Percentiles rank a stretch among this genome's conserved stretches.
These are phyloP conservation scores for Mucor circinelloides DNA, from an alignment of 371 early-diverging fungal genomes.

Conservation along the genomic window DNA sequence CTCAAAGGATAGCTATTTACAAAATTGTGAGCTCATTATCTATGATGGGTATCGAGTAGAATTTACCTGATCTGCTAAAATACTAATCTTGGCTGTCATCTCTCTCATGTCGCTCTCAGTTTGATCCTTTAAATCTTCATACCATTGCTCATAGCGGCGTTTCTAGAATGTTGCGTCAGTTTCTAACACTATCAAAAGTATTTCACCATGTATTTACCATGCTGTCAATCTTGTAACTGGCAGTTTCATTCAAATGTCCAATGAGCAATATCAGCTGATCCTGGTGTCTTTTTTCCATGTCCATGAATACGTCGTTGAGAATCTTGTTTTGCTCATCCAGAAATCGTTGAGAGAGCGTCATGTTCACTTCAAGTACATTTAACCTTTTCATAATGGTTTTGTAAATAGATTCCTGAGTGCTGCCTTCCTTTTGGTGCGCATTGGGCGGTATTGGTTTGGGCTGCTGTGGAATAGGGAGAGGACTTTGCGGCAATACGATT, in stretches of 20 bases:
- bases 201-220: conserved; percentile 38
- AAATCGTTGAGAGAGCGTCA: conserved; percentile 77
- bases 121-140: conserved; percentile 59
- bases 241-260: conserved; percentile 66
- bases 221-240: conserved; percentile 58
- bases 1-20: conserved; percentile 56
- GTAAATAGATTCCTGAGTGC: conserved; percentile 76
- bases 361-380: conserved; percentile 74
- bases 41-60: too few species aligned
- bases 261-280: conserved; percentile 63
- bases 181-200: background rate
- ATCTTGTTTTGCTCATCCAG: conserved; percentile 85
- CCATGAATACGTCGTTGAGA: conserved; percentile 72
- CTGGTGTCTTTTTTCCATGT: conserved; percentile 62
- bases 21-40: background rate
- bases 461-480: background rate
- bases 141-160: conserved; percentile 59
- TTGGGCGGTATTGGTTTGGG: conserved; percentile 18
- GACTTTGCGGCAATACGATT: background rate
- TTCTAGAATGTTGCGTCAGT: conserved; percentile 23
- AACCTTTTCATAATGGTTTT: conserved; percentile 90
- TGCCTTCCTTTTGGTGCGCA: conserved; percentile 22
- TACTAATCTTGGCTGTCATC: conserved; percentile 50
- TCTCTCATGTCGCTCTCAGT: conserved; percentile 50
- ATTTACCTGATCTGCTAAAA: conserved; percentile 60